Conservation (phyloP, 2,329 filamentous ascomycete species). For the Aurifilum marmelostoma region DNA sequence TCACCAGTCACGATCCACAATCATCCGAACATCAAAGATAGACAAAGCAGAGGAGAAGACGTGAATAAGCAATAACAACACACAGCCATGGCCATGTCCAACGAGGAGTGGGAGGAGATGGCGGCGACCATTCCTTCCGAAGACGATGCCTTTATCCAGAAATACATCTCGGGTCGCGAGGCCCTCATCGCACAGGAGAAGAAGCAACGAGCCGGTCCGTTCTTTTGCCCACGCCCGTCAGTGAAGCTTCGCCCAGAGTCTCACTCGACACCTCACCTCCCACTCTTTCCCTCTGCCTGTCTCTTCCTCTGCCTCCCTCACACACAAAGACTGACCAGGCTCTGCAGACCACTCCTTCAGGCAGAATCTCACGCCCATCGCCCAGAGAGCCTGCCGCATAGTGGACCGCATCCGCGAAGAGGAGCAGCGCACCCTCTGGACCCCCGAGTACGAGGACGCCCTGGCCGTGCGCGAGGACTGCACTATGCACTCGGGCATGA, state of each 20-base stretch:
- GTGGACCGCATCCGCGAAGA: slow-evolving; percentile 77
- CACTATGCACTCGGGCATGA: slow-evolving; percentile 84
- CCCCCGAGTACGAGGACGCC: slow-evolving; percentile 69
- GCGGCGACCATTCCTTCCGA: slow-evolving; percentile 57
- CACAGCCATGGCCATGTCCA: slow-evolving; percentile 46
- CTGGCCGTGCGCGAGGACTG: slow-evolving; percentile 64
- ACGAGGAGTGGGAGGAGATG: slow-evolving; percentile 64
- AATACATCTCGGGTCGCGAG: slow-evolving; percentile 77
- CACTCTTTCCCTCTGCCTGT: no score
- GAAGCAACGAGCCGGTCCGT: slow-evolving; percentile 68
- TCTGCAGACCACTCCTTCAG: slow-evolving; percentile 59
- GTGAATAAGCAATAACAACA: not conserved
- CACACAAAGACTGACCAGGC: slow-evolving; percentile 39
- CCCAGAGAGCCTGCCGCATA: slow-evolving; percentile 75
- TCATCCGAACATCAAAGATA: not conserved
- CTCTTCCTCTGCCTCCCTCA: not conserved
- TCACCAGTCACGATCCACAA: not conserved
- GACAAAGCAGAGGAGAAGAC: no score
- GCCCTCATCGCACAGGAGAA: slow-evolving; percentile 81
- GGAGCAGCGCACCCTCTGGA: slow-evolving; percentile 80
- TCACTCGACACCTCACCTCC: not conserved
- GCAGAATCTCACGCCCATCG: slow-evolving; percentile 76
- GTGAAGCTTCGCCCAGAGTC: no score
- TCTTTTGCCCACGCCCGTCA: no score
- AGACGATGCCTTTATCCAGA: slow-evolving; percentile 76